phyloP scores from a whole-genome alignment of 2,329 filamentous ascomycete genomes.

The Pseudonectria foliicola region DNA sequence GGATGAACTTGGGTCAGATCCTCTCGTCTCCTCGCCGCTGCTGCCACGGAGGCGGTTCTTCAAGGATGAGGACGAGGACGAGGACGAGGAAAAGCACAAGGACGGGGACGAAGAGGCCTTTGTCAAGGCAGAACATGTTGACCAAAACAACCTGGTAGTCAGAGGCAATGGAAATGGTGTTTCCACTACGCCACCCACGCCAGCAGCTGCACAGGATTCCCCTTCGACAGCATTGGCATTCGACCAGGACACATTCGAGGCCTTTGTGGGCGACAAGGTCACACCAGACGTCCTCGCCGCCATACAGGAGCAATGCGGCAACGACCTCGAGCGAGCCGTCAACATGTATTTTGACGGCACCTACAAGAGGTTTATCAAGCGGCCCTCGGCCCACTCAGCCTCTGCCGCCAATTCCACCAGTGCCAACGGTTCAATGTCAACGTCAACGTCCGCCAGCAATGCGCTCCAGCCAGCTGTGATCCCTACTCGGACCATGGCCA shows the following conservation, averaged over 20 bases:
- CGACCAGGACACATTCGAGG: slow-evolving; percentile 51
- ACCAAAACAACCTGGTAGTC: slow-evolving; percentile 6
- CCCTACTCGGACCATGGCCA: slow-evolving; percentile 25
- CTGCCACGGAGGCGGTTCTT: slow-evolving; percentile 19
- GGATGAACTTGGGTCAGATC: slow-evolving; percentile 24
- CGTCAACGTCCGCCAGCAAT: slow-evolving; percentile 3
- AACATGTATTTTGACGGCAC: slow-evolving; percentile 67
- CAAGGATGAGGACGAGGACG: slow-evolving; percentile 19
- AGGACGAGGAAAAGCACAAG: too few species aligned
- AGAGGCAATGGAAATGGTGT: slow-evolving; percentile 8
- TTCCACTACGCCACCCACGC: slow-evolving; percentile 6
- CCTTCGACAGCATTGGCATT: slow-evolving; percentile 35
- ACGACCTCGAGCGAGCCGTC: slow-evolving; percentile 54
- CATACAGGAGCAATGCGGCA: slow-evolving; percentile 47
- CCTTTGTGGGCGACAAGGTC: slow-evolving; percentile 52
- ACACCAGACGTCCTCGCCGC: slow-evolving; percentile 38
- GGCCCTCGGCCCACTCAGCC: slow-evolving; percentile 8
- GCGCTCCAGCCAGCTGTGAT: slow-evolving; percentile 7
- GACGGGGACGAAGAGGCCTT: too few species aligned
- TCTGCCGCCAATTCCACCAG: slow-evolving; percentile 3
- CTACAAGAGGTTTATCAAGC: slow-evolving; percentile 45
- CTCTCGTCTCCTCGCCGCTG: slow-evolving; percentile 16
- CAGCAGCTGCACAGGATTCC: slow-evolving; percentile 10
- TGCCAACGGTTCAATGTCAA: slow-evolving; percentile 7
- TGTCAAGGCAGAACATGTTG: slow-evolving; percentile 13